These are phyloP conservation scores for Sordariomycetes sp. DNA, from an alignment of 2,329 filamentous ascomycete genomes.

Conservation along the genomic window DNA sequence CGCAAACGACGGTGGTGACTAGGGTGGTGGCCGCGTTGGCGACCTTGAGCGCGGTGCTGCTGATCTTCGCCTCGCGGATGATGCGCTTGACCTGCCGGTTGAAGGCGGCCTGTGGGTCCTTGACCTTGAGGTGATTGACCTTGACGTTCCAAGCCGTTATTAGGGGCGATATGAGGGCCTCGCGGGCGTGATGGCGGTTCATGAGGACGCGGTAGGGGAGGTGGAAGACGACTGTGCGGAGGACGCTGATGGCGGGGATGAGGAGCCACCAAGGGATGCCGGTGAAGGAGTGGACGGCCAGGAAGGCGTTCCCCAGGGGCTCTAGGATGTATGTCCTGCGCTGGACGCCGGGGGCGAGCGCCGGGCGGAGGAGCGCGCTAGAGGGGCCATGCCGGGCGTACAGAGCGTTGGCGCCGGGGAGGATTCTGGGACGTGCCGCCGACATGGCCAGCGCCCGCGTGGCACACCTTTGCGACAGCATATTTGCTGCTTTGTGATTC, in stretches of 20 bases:
- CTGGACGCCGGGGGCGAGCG: not conserved
- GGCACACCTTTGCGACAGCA: slow-evolving; percentile 1
- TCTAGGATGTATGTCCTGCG: slow-evolving; percentile 14
- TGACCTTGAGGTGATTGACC: slow-evolving; percentile 10
- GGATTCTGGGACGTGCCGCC: not conserved
- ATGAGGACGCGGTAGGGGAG: slow-evolving; percentile 35
- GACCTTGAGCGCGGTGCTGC: not conserved
- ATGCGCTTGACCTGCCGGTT: slow-evolving; percentile 7
- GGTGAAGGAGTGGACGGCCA: slow-evolving; percentile 27
- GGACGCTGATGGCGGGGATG: slow-evolving; percentile 40
- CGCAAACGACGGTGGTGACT: too few relatives aligned
- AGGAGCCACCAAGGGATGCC: slow-evolving; percentile 42
- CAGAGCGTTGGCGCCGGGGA: not conserved
- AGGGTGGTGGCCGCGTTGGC: too few relatives aligned
- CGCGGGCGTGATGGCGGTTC: slow-evolving; percentile 17
- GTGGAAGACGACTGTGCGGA: slow-evolving; percentile 31
- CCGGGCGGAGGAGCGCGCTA: not conserved
- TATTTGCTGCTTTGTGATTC: not conserved
- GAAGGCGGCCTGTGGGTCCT: not conserved
- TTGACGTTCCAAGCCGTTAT: slow-evolving; percentile 13
- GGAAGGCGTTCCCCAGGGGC: slow-evolving; percentile 29
- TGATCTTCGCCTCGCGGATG: slow-evolving; percentile 15
- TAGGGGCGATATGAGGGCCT: not conserved
- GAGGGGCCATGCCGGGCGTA: not conserved
- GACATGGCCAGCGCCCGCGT: not conserved